Conservation (phyloP, 148 eudicot species). For the Beta vulgaris region DNA sequence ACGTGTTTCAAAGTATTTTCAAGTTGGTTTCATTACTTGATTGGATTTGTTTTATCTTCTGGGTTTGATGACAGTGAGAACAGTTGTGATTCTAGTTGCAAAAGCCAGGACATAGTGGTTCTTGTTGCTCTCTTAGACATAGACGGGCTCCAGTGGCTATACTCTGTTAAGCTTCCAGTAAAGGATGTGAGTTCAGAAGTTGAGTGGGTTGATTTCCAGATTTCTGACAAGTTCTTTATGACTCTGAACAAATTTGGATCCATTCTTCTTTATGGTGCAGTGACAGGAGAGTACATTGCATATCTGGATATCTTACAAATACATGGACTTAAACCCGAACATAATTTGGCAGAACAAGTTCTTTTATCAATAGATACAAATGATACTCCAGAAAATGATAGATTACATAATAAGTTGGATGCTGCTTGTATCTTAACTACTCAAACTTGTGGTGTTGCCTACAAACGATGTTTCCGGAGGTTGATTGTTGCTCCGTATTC, state of each 20-base stretch:
- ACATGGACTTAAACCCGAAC: constrained; percentile 39
- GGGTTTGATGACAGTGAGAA: constrained; percentile 25
- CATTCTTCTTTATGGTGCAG: constrained; percentile 48
- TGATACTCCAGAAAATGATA: constrained; percentile 21
- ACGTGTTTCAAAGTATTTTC: constrained; percentile 69
- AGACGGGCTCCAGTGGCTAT: constrained; percentile 77
- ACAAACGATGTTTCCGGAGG: constrained; percentile 49
- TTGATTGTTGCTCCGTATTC: constrained; percentile 62
- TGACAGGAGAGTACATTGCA: constrained; percentile 61
- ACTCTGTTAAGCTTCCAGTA: constrained; percentile 56
- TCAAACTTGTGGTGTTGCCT: constrained; percentile 23
- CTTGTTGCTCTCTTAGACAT: constrained; percentile 54
- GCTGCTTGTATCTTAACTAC: constrained; percentile 17
- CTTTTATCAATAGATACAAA: constrained; percentile 20
- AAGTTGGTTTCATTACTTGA: constrained; percentile 50
- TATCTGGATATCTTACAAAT: constrained; percentile 44
- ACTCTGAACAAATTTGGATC: constrained; percentile 69
- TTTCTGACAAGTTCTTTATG: constrained; percentile 66
- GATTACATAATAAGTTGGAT: constrained; percentile 23
- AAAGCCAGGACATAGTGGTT: constrained; percentile 30
- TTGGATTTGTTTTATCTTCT: constrained; percentile 64
- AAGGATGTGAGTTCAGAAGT: constrained; percentile 30
- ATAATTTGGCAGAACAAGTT: constrained; percentile 26
- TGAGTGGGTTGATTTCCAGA: constrained; percentile 85
- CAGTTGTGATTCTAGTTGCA: constrained; percentile 24